Percentiles rank a stretch among this genome's conserved stretches.
These are phyloP conservation scores for Epichloe glyceriae DNA, from an alignment of 2,329 filamentous ascomycete species.

Conservation along the genomic window DNA sequence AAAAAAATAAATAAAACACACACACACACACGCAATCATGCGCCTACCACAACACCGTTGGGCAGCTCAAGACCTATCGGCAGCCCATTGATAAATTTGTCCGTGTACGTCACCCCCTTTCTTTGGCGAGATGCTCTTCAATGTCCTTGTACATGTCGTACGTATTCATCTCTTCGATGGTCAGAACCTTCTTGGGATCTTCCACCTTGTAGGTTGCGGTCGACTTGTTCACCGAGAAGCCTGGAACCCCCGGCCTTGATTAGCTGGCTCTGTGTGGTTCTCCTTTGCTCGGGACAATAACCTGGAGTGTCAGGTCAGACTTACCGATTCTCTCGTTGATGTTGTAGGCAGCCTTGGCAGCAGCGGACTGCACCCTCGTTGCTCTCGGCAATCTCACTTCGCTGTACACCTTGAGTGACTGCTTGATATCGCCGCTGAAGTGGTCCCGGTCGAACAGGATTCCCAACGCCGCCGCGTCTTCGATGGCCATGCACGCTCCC, in stretches of 20 bases:
- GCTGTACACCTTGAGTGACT: conserved; percentile 37
- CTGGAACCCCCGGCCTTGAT: conserved; percentile 15
- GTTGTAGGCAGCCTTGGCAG: conserved; percentile 45
- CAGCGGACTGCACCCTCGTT: conserved; percentile 42
- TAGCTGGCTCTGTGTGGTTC: neutral
- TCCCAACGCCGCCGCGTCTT: conserved; percentile 51
- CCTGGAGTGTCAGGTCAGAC: conserved; percentile 2
- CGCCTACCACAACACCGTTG: conserved; percentile 29
- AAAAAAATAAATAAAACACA: neutral
- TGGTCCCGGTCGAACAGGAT: conserved; percentile 41
- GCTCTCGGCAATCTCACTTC: conserved; percentile 40
- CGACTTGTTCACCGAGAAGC: conserved; percentile 48
- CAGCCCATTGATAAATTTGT: conserved; percentile 28
- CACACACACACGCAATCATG: neutral
- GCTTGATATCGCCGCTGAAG: conserved; percentile 33
- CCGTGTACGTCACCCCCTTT: conserved; percentile 20
- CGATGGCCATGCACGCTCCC: conserved; percentile 53
- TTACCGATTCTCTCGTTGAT: conserved; percentile 49
- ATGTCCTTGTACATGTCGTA: conserved; percentile 48
- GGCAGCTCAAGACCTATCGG: conserved; percentile 36
- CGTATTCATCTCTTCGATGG: conserved; percentile 58
- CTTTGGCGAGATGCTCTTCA: conserved; percentile 31
- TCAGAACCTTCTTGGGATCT: conserved; percentile 47
- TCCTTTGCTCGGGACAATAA: too few relatives aligned
- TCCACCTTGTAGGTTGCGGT: conserved; percentile 47